phyloP scores from a whole-genome alignment of 352 stramenopile genomes.

The Phytophthora pseudosyringae region DNA sequence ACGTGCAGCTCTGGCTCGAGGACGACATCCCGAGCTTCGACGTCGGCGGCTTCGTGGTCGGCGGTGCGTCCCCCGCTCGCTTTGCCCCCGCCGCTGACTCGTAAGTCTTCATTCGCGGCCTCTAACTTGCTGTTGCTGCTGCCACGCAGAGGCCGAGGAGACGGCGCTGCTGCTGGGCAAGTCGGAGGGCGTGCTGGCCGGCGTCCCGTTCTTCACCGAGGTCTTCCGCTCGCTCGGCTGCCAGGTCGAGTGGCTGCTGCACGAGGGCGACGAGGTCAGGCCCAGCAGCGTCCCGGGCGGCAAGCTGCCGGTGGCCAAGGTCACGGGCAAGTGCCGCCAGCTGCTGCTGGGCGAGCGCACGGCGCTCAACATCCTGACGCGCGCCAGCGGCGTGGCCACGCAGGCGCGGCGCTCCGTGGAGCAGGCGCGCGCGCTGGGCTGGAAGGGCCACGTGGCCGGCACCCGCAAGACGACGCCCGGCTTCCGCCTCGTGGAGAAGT shows the following conservation, averaged over 20 bases:
- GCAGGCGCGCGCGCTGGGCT: slow-evolving; percentile 69
- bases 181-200: slow-evolving; percentile 94
- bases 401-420: slow-evolving; percentile 72
- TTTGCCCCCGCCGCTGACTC: neutral
- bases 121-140: slow-evolving; percentile 19
- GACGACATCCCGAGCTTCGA: slow-evolving; percentile 98
- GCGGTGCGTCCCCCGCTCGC: slow-evolving; percentile 40
- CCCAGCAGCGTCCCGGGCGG: slow-evolving; percentile 46
- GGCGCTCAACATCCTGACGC: slow-evolving; percentile 96
- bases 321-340: slow-evolving; percentile 94
- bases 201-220: slow-evolving; percentile 95
- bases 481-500: slow-evolving; percentile 99
- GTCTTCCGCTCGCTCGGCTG: slow-evolving; percentile 94
- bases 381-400: slow-evolving; percentile 96
- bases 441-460: slow-evolving; percentile 95
- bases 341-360: slow-evolving; percentile 97
- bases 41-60: slow-evolving; percentile 98
- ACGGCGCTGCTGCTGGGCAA: slow-evolving; percentile 93
- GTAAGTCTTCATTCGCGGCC: neutral
- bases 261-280: slow-evolving; percentile 71
- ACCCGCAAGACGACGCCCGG: slow-evolving; percentile 99
- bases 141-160: slow-evolving; percentile 62
- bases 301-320: slow-evolving; percentile 93
- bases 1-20: slow-evolving; percentile 94
- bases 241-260: slow-evolving; percentile 91